Evolutionary conservation across 108 stramenopile species (phyloP).

Genomic region (Nitzschia palea): DNA sequence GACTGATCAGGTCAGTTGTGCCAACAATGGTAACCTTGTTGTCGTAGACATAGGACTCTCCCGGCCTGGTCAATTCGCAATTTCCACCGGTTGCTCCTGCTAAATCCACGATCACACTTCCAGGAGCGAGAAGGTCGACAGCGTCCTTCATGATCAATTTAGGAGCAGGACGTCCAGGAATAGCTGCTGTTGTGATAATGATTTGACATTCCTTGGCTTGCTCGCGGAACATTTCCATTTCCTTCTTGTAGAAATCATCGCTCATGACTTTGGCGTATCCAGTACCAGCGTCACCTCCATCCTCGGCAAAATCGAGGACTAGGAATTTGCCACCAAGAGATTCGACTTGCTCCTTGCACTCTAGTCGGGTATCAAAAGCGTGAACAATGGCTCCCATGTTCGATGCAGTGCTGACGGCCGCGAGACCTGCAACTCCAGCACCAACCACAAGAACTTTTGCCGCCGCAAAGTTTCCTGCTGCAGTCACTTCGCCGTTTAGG

Average conservation of each 20-base stretch:
- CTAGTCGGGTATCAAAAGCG: constrained; percentile 87
- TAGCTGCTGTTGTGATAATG: constrained; percentile 90
- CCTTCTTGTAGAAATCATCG: constrained; percentile 67
- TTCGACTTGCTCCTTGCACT: constrained; percentile 90
- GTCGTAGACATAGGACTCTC: constrained; percentile 52
- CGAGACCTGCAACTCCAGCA: constrained; percentile 89
- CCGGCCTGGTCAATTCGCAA: constrained; percentile 73
- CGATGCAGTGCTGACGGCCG: constrained; percentile 83
- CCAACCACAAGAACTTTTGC: constrained; percentile 89
- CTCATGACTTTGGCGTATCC: constrained; percentile 95
- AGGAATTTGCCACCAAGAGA: constrained; percentile 86
- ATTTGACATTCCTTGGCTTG: constrained; percentile 75
- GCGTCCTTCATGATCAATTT: constrained; percentile 82
- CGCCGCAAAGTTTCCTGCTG: constrained; percentile 83
- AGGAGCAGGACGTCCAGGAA: constrained; percentile 85
- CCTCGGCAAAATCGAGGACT: constrained; percentile 55
- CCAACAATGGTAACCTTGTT: constrained; percentile 83
- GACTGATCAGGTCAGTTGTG: constrained; percentile 70
- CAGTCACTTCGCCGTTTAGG: constrained; percentile 86
- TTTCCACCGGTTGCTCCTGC: constrained; percentile 91
- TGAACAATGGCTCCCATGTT: constrained; percentile 89
- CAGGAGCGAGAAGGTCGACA: constrained; percentile 74
- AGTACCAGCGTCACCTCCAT: constrained; percentile 52
- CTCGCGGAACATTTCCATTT: constrained; percentile 72
- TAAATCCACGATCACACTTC: constrained; percentile 87